Evolutionary conservation across 2,329 filamentous ascomycete genomes (phyloP).

Genomic region (Alternaria arbusti): DNA sequence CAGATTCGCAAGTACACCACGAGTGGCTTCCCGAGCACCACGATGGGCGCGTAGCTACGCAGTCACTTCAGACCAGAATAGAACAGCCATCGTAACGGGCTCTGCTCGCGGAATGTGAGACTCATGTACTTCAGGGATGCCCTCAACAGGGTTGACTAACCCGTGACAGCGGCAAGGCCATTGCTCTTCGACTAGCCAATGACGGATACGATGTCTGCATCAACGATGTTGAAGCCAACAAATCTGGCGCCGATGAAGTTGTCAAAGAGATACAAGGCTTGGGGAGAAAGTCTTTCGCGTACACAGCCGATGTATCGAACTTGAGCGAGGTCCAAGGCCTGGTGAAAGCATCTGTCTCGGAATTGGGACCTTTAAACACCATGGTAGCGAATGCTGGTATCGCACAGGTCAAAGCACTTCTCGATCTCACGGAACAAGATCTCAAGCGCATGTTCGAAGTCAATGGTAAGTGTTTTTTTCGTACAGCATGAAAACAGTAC

Average conservation of each 20-base stretch:
- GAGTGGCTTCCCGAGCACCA: conserved; percentile 18
- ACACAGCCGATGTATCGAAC: conserved; percentile 67
- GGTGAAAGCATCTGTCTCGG: conserved; percentile 59
- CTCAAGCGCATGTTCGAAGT: conserved; percentile 66
- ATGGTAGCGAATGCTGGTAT: conserved; percentile 70
- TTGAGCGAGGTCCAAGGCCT: conserved; percentile 60
- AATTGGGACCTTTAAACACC: conserved; percentile 60
- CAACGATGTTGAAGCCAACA: conserved; percentile 65
- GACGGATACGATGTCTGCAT: conserved; percentile 72
- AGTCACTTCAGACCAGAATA: conserved; percentile 23
- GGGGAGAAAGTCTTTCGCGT: conserved; percentile 61
- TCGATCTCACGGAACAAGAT: conserved; percentile 65
- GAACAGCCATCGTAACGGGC: conserved; percentile 49
- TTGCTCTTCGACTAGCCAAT: conserved; percentile 67
- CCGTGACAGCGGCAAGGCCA: conserved; percentile 62
- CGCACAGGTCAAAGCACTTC: conserved; percentile 61
- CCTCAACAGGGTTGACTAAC: conserved; percentile 2
- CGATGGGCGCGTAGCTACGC: conserved; percentile 35
- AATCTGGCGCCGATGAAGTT: conserved; percentile 59
- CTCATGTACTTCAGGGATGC: neutral
- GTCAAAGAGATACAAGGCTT: conserved; percentile 60
- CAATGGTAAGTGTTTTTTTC: conserved; percentile 50
- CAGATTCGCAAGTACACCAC: conserved; percentile 16
- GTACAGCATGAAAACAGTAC: neutral
- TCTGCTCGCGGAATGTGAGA: conserved; percentile 48